phyloP scores from a whole-genome alignment of 768 basidiomycete genomes.

The Boletus rubescentipes region DNA sequence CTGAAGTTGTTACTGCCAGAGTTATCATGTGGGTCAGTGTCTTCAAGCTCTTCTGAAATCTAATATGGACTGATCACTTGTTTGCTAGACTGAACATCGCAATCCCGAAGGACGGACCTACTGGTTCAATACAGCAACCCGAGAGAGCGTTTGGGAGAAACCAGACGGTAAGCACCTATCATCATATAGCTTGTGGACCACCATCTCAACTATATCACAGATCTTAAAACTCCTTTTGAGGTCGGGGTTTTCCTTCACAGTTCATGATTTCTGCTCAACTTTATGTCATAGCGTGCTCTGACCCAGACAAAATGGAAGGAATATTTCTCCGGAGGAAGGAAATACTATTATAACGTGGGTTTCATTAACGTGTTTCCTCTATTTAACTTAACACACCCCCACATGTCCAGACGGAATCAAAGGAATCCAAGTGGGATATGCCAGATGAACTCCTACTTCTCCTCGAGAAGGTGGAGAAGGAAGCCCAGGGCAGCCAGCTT shows the following conservation, averaged over 20 bases:
- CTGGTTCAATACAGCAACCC: conserved; percentile 89
- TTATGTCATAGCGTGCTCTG: conserved; percentile 66
- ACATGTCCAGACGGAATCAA: conserved; percentile 64
- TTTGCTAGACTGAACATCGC: conserved; percentile 79
- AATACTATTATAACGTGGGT: conserved; percentile 86
- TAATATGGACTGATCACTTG: conserved; percentile 1
- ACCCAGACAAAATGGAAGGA: conserved; percentile 94
- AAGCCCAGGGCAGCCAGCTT: conserved; percentile 43
- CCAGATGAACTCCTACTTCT: conserved; percentile 88
- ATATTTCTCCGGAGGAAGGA: conserved; percentile 88
- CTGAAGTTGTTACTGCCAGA: not conserved
- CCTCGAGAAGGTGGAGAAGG: conserved; percentile 83
- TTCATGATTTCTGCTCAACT: conserved; percentile 1
- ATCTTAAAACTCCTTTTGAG: conserved; percentile 91
- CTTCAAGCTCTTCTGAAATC: not conserved
- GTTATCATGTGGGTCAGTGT: conserved; percentile 33
- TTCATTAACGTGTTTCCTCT: not conserved
- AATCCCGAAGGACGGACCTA: conserved; percentile 98
- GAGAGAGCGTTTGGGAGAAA: conserved; percentile 97
- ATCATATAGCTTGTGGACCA: not conserved
- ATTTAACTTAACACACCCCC: not conserved
- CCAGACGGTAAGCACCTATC: conserved; percentile 74
- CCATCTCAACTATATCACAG: conserved; percentile 38
- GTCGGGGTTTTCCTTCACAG: conserved; percentile 38
- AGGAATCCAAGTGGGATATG: conserved; percentile 98